A percentile compares a stretch with the other conserved stretches of the same genome.
Conservation (phyloP, 2,329 filamentous ascomycete genomes). For the Geoglossum cookeanum region DNA sequence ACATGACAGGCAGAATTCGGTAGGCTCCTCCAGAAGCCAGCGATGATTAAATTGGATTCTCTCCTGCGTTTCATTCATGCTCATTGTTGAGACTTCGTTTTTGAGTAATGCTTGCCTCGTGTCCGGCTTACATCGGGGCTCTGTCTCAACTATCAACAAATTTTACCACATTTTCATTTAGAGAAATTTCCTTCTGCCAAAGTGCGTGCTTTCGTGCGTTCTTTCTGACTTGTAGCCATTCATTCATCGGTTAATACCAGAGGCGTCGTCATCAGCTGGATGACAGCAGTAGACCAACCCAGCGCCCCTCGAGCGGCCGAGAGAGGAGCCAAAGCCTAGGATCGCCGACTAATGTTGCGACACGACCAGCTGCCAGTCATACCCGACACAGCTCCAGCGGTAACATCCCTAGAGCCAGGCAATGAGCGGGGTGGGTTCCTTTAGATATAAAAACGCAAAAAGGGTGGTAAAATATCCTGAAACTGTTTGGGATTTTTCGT, state of each 20-base stretch:
- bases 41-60: constrained; percentile 5
- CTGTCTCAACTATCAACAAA: constrained; percentile 2
- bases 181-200: not conserved
- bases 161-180: constrained; percentile 1
- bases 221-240: constrained; percentile 1
- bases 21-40: constrained; percentile 19
- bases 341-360: not conserved
- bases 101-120: constrained; percentile 3
- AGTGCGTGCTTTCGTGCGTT: not conserved
- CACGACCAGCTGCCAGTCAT: not conserved
- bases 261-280: not conserved
- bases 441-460: not conserved
- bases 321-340: not conserved
- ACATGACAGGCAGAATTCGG: constrained; percentile 42
- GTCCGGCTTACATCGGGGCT: constrained; percentile 1
- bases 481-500: not conserved
- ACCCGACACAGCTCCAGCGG: not conserved
- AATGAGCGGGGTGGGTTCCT: not conserved
- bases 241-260: not conserved
- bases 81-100: constrained; percentile 3
- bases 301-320: not conserved
- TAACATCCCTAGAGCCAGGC: not conserved
- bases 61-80: not conserved
- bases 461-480: no score
- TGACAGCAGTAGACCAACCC: not conserved